Base-by-base conservation (phyloP, 208 protist species). In the Phytomonas sp. region DNA sequence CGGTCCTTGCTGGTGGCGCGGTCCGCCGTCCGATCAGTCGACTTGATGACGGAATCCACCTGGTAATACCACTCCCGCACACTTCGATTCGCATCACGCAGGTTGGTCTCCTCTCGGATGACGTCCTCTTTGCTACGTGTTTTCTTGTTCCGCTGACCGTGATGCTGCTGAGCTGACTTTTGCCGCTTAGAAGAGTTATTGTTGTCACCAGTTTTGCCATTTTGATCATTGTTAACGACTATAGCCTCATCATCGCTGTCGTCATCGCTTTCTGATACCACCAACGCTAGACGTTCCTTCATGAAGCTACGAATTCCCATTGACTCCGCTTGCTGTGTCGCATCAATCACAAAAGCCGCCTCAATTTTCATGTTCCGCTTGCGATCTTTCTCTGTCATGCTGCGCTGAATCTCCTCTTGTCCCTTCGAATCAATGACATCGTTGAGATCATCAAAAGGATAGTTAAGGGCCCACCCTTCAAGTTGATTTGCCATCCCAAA, bases 231-330 rank as follows among this genome's bases (percentile, higher is more conserved):
- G 30, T 84, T 81, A 37, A 28, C 46, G 59, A 28, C 43, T 30
- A 6, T 34, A 28, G 37, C 70, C 59, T 67, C 64, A 30, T 66
- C 73, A 8, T 26, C 68, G 40, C 74, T 71, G 43, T 84, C 80
- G 53, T 82, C 79, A 56, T 90, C 84, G 40, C 75, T 76, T 40
- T 92, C 88, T 26, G 84, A 89, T 71, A 75, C 75, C 13, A 89
- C 89, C 2, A 87, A 73, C 23, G 80, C 79, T 17, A 92, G 70
- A 37, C 76, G 78, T 15, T 87, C 80, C 33, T 71, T 68, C n/a
- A 83, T 84, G 79, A 94, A 94, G 59, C 82, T 79, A 56, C 80
- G 74, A 40, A 95, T 86, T 68, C 87, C 89, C 89, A 95, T 95
- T 36, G 89, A 92, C 80, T 92, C 78, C n/a, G 89, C 89, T 72